Evolutionary conservation across 805 yeast species (phyloP), one percentile per base, ranked within the genome.

Genomic region (Candida taoyuanica): DNA sequence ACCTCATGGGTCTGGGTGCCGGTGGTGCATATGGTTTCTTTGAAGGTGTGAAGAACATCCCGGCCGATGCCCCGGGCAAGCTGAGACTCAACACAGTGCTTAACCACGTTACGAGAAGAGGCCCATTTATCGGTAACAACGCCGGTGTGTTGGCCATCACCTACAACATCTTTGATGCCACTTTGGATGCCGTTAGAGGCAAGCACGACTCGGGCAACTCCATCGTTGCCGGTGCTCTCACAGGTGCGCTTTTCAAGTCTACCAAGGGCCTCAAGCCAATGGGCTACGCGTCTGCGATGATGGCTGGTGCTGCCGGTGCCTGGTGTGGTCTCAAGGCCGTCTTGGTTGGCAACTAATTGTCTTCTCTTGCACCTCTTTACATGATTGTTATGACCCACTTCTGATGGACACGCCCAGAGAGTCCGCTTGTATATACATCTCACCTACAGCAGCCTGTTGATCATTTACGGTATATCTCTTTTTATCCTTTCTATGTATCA

Each of bases 61-160:
- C 94, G 29, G 74, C 80, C 31, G 71, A 76, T 43, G 78, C 89
- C 23, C 78, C 95, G 11, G 78, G 85, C 39, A 85, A 83, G 61
- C 73, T 93, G 60, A 81, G 85, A 61, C 71, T 89, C 47, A 93
- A 93, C 70, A 88, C 96, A 8, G 71, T 93, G 31, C 75, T 93
- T 55, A 93, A 93, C 71, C 85, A 86, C 58, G 74, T 93, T 55
- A 93, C 98, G 29, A 84, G 87, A 58, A 80, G 96, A 62, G 98
- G 98, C 44, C 98, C 98, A 17, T 91, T 78, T 63, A 65, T 91
- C 58, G 98, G 98, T 52, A 93, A 93, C 69, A 80, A 83, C 37
- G 95, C 96, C 13, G 98, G 97, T 67, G 94, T 88, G 16, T 71
- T 93, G 51, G 96, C 97, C 17, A 65, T 93, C 53, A 74, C 84